Percentiles rank a stretch among this genome's conserved stretches.
Evolutionary conservation across 1,284 basidiomycete genomes (phyloP).

Genomic region (Irpex sp.): DNA sequence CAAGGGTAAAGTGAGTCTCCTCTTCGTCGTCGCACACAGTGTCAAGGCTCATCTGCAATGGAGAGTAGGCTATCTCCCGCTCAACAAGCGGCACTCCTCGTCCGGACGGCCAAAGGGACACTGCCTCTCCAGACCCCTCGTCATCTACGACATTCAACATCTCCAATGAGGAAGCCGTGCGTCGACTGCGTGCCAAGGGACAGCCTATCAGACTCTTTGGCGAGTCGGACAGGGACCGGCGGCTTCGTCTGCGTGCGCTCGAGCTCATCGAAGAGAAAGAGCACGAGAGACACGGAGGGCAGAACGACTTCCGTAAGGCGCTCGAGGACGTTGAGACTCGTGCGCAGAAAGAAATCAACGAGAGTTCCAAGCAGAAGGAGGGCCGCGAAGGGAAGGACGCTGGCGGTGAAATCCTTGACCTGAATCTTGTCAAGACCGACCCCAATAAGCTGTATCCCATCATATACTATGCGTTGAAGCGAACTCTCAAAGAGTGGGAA

Average conservation of each 20-base stretch:
- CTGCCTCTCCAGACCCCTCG: constrained; percentile 48
- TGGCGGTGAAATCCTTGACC: constrained; percentile 64
- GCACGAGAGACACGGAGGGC: constrained; percentile 69
- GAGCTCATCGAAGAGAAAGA: constrained; percentile 92
- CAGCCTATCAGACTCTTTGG: constrained; percentile 96
- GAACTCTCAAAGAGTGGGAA: constrained; percentile 93
- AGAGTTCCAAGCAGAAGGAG: constrained; percentile 65
- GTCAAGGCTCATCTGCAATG: constrained; percentile 36
- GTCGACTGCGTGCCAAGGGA: constrained; percentile 84
- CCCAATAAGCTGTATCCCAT: constrained; percentile 96
- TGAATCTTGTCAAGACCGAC: constrained; percentile 84
- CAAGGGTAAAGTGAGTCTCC: constrained; percentile 40
- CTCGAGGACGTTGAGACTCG: constrained; percentile 89
- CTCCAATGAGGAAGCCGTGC: constrained; percentile 89
- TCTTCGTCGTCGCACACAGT: constrained; percentile 5
- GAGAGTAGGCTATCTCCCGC: constrained; percentile 44
- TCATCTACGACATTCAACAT: constrained; percentile 72
- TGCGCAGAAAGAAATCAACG: constrained; percentile 34
- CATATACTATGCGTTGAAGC: constrained; percentile 96
- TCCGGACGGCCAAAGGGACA: constrained; percentile 19
- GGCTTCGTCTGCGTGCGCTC: constrained; percentile 85
- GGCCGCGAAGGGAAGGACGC: constrained; percentile 44
- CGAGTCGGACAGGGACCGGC: constrained; percentile 91
- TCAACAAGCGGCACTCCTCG: constrained; percentile 41
- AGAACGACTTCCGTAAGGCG: constrained; percentile 95